Percentiles rank a stretch among this genome's conserved stretches.
Evolutionary conservation across 2,329 filamentous ascomycete genomes (phyloP).

Genomic region (Ophiostoma sp.): DNA sequence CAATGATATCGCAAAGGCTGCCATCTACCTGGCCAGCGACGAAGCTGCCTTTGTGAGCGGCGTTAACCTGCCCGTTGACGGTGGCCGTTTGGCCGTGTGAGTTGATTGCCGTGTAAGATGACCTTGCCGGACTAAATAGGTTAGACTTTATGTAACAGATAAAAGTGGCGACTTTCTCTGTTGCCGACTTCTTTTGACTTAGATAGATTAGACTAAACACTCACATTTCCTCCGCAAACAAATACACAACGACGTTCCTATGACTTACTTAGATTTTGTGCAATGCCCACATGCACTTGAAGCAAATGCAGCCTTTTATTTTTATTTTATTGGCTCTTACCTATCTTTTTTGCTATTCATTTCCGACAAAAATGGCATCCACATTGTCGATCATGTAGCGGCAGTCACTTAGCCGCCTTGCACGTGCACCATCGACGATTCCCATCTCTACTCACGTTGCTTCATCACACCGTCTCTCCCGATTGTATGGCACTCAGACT

Average conservation of each 20-base stretch:
- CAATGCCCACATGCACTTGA: background rate
- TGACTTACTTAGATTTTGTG: background rate
- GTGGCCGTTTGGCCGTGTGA: background rate
- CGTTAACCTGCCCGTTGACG: background rate
- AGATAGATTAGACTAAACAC: background rate
- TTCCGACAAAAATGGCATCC: background rate
- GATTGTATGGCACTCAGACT: background rate
- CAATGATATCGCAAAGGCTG: background rate
- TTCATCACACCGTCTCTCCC: background rate
- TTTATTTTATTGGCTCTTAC: background rate
- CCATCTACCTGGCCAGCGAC: constrained; percentile 8
- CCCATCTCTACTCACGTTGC: background rate
- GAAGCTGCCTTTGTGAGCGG: constrained; percentile 2
- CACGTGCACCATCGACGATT: background rate
- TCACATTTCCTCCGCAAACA: background rate
- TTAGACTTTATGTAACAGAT: background rate
- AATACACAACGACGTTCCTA: background rate
- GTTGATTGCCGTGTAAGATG: background rate
- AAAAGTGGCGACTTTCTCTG: background rate
- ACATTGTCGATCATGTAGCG: background rate
- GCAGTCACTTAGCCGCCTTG: background rate
- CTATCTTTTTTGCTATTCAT: background rate
- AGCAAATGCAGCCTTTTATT: too few relatives aligned
- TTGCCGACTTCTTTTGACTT: background rate
- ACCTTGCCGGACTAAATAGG: background rate